phyloP scores from a whole-genome alignment of 2,329 filamentous ascomycete genomes.

The Microdochium nivale region DNA sequence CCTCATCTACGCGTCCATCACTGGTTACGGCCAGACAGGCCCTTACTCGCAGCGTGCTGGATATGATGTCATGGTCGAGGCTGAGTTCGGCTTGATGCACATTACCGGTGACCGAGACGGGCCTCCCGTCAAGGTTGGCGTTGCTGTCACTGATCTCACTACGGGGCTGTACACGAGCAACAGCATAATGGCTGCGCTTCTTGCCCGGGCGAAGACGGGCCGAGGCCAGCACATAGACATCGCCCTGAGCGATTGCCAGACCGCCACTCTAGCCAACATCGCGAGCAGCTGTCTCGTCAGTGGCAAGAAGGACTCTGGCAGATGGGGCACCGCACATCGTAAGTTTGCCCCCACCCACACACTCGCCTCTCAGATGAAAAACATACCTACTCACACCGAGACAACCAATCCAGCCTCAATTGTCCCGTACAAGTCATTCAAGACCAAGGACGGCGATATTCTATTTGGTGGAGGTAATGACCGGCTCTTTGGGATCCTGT shows the following conservation, averaged over 20 bases:
- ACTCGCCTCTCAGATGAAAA: conserved; percentile 4
- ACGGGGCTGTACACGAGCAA: conserved; percentile 94
- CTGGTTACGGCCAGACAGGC: conserved; percentile 91
- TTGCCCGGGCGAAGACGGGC: conserved; percentile 66
- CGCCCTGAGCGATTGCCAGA: conserved; percentile 86
- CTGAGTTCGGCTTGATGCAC: conserved; percentile 97
- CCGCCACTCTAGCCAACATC: conserved; percentile 89
- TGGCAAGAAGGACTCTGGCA: conserved; percentile 75
- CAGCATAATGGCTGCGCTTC: conserved; percentile 84
- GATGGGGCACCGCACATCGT: conserved; percentile 97
- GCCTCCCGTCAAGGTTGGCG: conserved; percentile 91
- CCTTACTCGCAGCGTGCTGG: conserved; percentile 82
- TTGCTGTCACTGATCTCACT: conserved; percentile 92
- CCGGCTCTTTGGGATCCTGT: conserved; percentile 57
- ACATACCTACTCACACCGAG: background rate
- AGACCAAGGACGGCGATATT: conserved; percentile 62
- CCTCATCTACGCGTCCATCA: conserved; percentile 92
- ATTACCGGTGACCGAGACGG: conserved; percentile 87
- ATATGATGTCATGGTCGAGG: conserved; percentile 99
- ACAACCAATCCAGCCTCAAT: conserved; percentile 62
- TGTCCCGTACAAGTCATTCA: conserved; percentile 85
- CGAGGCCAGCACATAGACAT: conserved; percentile 90
- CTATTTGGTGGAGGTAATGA: conserved; percentile 68
- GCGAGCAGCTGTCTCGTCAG: conserved; percentile 87
- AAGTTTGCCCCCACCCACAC: conserved; percentile 18